Conservation (phyloP, 495 filamentous ascomycete species). For the Cercophora newfieldiana region DNA sequence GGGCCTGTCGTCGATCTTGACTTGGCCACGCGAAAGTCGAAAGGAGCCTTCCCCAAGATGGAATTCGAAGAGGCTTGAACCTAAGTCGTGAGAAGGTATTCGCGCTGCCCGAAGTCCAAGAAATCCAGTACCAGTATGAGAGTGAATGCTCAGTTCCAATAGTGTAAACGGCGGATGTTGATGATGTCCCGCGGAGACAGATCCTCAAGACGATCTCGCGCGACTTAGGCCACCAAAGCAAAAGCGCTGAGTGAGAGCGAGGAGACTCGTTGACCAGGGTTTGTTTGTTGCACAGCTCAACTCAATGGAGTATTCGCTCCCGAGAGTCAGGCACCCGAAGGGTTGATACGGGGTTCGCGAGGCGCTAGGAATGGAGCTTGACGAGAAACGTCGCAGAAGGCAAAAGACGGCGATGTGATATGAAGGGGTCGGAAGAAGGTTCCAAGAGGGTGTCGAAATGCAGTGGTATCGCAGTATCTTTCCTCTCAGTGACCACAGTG, state of each 20-base stretch:
- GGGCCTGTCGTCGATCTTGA: not conserved
- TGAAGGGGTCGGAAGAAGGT: not conserved
- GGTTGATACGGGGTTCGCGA: not conserved
- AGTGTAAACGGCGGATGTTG: not conserved
- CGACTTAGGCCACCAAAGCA: not conserved
- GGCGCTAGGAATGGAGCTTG: not conserved
- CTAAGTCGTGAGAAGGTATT: too few relatives aligned
- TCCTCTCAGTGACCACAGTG: not conserved
- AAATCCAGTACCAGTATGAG: not conserved
- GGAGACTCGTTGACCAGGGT: slow-evolving; percentile 21
- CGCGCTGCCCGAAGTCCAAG: not conserved
- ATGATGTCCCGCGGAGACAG: not conserved
- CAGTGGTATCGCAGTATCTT: not conserved
- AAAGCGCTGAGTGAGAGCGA: not conserved
- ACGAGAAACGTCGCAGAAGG: not conserved
- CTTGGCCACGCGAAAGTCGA: not conserved
- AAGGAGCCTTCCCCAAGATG: too few relatives aligned
- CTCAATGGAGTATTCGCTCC: not conserved
- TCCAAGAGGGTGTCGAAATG: not conserved
- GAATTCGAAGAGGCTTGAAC: too few relatives aligned
- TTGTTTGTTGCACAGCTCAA: not conserved
- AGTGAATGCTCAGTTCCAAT: not conserved
- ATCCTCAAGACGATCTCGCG: not conserved
- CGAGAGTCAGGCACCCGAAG: slow-evolving; percentile 13
- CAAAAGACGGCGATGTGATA: not conserved